Conservation (phyloP, 345 rosid genomes). For the Eucalyptus caleyi region DNA sequence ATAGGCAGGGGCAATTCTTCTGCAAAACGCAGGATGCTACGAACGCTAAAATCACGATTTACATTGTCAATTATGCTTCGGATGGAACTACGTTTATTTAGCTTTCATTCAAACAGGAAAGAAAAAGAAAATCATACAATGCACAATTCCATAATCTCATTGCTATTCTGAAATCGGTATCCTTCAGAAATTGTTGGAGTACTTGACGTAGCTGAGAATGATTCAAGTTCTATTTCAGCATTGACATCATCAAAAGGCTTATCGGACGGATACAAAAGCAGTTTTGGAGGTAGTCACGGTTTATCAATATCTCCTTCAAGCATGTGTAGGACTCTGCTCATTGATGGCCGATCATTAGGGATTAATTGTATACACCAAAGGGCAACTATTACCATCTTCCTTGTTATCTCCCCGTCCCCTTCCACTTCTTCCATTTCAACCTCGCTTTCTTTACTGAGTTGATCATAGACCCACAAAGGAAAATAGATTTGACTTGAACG, state of each 20-base stretch:
- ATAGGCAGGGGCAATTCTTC: background rate
- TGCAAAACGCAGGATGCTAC: background rate
- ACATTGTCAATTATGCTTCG: background rate
- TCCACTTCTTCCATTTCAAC: background rate
- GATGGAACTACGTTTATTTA: background rate
- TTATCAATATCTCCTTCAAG: background rate
- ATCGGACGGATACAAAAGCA: background rate
- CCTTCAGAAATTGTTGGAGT: background rate
- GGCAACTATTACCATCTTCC: background rate
- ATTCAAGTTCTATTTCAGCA: background rate
- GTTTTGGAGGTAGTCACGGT: background rate
- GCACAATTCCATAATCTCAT: fast-evolving
- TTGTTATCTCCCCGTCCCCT: background rate
- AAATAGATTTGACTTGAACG: no score
- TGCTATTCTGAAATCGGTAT: background rate
- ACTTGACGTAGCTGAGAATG: background rate
- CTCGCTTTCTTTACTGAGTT: no score
- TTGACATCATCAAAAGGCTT: background rate
- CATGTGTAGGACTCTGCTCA: background rate
- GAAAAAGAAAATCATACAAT: background rate
- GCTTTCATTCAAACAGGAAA: background rate
- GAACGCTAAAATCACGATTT: background rate
- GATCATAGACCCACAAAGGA: no score
- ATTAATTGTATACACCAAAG: background rate
- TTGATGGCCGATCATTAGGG: background rate